Percentiles rank a stretch among this genome's conserved stretches.
These are phyloP conservation scores for Loxodes magnus DNA, from an alignment of 73 alveolate species.

Conservation along the genomic window DNA sequence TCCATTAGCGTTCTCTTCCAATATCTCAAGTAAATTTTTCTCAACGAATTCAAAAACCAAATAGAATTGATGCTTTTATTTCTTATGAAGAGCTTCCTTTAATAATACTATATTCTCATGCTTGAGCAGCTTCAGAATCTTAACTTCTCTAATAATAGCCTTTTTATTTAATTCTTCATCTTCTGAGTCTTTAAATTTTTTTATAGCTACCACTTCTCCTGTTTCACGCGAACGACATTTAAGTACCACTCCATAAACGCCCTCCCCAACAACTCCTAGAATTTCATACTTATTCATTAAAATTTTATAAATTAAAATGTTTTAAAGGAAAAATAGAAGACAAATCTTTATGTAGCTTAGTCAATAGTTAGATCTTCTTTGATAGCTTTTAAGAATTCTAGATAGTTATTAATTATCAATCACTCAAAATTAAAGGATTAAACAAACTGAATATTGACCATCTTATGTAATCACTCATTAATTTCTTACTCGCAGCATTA, in stretches of 20 bases:
- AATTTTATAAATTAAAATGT: too few relatives aligned
- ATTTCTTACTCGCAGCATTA: too few relatives aligned
- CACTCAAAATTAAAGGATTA: too few relatives aligned
- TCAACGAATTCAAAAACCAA: conserved; percentile 94
- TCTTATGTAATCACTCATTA: too few relatives aligned
- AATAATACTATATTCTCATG: conserved; percentile 63
- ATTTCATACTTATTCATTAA: conserved; percentile 67
- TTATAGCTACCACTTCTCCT: conserved; percentile 69
- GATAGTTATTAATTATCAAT: too few relatives aligned
- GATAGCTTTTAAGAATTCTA: too few relatives aligned
- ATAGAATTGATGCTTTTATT: conserved; percentile 82
- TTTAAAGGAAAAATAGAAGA: too few relatives aligned
- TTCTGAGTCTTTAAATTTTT: conserved; percentile 70
- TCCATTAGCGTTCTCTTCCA: conserved; percentile 86
- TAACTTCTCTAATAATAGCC: conserved; percentile 62
- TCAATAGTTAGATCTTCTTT: too few relatives aligned
- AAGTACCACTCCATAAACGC: conserved; percentile 70
- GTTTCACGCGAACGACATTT: conserved; percentile 57
- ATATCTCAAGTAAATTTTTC: conserved; percentile 78
- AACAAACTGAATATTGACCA: too few relatives aligned
- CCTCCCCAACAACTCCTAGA: conserved; percentile 68
- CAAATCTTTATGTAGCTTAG: too few relatives aligned
- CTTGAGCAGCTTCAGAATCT: conserved; percentile 39
- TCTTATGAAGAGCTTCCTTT: conserved; percentile 71
- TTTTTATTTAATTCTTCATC: conserved; percentile 56